Conservation (phyloP, 192 early-diverging fungal species). For the Mortierella hygrophila region DNA sequence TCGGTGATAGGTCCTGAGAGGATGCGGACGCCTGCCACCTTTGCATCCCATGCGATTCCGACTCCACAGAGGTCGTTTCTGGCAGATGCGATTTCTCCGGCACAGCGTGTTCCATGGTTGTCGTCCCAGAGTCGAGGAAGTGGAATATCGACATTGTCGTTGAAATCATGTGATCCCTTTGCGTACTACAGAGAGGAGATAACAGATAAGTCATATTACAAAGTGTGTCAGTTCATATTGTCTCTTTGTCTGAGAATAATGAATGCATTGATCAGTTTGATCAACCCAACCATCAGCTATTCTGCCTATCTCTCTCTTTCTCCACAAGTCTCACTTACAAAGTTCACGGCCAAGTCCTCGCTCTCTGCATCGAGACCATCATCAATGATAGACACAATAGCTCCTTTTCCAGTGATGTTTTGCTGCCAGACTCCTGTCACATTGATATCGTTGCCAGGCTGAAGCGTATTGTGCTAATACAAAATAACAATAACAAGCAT, state of each 20-base stretch:
- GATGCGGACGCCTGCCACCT: slow-evolving; percentile 91
- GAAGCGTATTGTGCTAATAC: slow-evolving; percentile 59
- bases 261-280: neutral
- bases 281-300: neutral
- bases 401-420: slow-evolving; percentile 88
- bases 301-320: neutral
- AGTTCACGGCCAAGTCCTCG: slow-evolving; percentile 88
- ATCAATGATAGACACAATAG: slow-evolving; percentile 93
- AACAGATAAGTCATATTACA: neutral
- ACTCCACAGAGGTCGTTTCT: slow-evolving; percentile 94
- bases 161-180: slow-evolving; percentile 95
- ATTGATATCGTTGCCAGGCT: slow-evolving; percentile 89
- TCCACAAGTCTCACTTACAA: slow-evolving; percentile 70
- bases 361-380: slow-evolving; percentile 93
- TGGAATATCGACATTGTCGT: slow-evolving; percentile 81
- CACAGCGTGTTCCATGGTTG: slow-evolving; percentile 96
- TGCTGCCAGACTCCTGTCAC: slow-evolving; percentile 90
- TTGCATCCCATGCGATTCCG: slow-evolving; percentile 91
- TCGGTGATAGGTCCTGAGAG: slow-evolving; percentile 92
- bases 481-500: neutral
- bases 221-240: neutral
- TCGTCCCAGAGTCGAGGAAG: slow-evolving; percentile 83
- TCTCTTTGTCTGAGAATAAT: neutral
- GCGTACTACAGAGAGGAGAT: slow-evolving; percentile 63
- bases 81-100: slow-evolving; percentile 96